Percentiles rank a stretch among this genome's conserved stretches.
Conservation (phyloP, 108 stramenopile genomes). For the Parmales sp. region DNA sequence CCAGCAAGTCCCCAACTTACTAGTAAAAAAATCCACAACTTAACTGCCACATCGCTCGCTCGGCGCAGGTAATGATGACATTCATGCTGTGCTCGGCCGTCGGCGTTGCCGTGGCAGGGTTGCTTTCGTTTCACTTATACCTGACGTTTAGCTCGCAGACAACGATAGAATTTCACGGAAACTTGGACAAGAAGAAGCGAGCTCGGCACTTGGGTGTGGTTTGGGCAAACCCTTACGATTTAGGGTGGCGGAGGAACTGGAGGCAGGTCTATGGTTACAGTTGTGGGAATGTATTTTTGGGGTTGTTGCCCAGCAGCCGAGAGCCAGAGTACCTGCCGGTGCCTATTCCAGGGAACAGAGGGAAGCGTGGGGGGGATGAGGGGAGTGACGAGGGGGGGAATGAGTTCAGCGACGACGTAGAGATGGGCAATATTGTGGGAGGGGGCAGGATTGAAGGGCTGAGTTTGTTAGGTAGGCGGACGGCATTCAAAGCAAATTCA, state of each 20-base stretch:
- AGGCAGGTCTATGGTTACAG: slow-evolving; percentile 58
- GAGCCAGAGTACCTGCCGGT: slow-evolving; percentile 74
- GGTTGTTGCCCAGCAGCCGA: slow-evolving; percentile 49
- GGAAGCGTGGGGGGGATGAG: background rate
- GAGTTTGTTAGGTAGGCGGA: too few relatives aligned
- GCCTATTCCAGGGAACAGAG: slow-evolving; percentile 46
- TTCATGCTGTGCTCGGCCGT: slow-evolving; percentile 74
- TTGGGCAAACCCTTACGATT: slow-evolving; percentile 65
- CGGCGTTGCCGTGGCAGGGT: slow-evolving; percentile 51
- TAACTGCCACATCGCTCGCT: too few relatives aligned
- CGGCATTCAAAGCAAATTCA: too few relatives aligned
- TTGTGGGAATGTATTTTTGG: slow-evolving; percentile 19
- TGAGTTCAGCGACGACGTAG: background rate
- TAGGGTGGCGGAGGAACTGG: slow-evolving; percentile 59
- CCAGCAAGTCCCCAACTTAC: too few relatives aligned
- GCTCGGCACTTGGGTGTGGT: slow-evolving; percentile 24
- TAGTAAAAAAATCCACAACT: too few relatives aligned
- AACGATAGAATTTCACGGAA: slow-evolving; percentile 85
- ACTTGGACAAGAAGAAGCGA: slow-evolving; percentile 37
- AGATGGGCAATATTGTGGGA: background rate
- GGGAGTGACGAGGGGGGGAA: background rate
- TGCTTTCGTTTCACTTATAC: slow-evolving; percentile 70
- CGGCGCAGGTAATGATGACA: slow-evolving; percentile 45
- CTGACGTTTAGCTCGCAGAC: slow-evolving; percentile 62
- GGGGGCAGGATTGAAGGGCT: background rate